Evolutionary conservation across 1,284 basidiomycete species (phyloP).

Genomic region (Ganoderma multipileum): DNA sequence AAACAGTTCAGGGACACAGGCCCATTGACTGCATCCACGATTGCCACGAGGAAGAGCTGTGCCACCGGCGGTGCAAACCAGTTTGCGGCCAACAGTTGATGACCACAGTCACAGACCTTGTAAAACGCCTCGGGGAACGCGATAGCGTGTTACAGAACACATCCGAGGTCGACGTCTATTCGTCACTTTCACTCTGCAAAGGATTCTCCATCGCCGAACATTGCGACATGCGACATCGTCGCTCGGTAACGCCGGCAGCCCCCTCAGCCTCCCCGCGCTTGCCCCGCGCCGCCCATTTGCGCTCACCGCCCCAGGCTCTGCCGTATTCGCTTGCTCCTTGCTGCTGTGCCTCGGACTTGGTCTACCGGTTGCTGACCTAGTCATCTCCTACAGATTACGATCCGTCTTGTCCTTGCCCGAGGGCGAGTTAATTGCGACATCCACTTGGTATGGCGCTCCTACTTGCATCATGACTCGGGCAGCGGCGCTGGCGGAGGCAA

Average conservation of each 20-base stretch:
- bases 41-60: constrained; percentile 26
- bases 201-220: constrained; percentile 4
- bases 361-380: constrained; percentile 24
- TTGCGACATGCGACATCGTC: constrained; percentile 13
- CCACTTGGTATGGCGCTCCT: constrained; percentile 10
- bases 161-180: not conserved
- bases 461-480: constrained; percentile 24
- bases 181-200: constrained; percentile 1
- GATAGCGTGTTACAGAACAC: not conserved
- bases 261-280: constrained; percentile 2
- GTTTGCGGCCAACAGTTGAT: constrained; percentile 13
- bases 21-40: constrained; percentile 20
- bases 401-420: constrained; percentile 21
- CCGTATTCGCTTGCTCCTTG: not conserved
- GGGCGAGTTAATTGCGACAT: constrained; percentile 19
- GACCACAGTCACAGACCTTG: constrained; percentile 3
- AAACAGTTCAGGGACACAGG: constrained; percentile 18
- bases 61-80: constrained; percentile 17
- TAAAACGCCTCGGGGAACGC: not conserved
- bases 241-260: constrained; percentile 13
- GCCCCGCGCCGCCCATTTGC: constrained; percentile 8
- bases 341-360: constrained; percentile 15
- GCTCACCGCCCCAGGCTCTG: constrained; percentile 7
- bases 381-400: constrained; percentile 25
- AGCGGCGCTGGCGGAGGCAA: constrained; percentile 20